Percentiles rank a stretch among this genome's conserved stretches.
Evolutionary conservation across 495 filamentous ascomycete genomes (phyloP).

Genomic region (Aspergillus hancockii): DNA sequence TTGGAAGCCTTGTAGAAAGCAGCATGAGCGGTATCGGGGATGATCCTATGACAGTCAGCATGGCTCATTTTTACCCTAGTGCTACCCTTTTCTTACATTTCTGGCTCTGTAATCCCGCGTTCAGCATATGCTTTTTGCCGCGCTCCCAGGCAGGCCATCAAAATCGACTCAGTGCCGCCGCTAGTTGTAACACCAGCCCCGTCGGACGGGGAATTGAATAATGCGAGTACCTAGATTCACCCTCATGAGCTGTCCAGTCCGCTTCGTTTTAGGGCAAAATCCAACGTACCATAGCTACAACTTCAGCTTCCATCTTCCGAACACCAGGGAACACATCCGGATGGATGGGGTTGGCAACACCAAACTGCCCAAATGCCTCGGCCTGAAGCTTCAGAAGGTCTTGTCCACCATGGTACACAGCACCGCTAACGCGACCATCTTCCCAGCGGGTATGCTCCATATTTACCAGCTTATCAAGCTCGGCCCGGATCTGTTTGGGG

Average conservation of each 20-base stretch:
- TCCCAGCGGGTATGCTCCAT: constrained; percentile 98
- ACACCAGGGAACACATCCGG: constrained; percentile 98
- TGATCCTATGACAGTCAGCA: constrained; percentile 62
- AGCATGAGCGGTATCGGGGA: constrained; percentile 91
- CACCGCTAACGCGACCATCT: constrained; percentile 89
- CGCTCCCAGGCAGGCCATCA: constrained; percentile 89
- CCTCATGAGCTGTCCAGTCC: constrained; percentile 1
- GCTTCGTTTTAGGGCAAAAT: neutral
- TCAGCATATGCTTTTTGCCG: constrained; percentile 85
- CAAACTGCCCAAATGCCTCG: constrained; percentile 90
- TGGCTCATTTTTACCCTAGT: constrained; percentile 1
- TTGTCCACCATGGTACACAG: constrained; percentile 93
- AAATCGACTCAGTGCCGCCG: constrained; percentile 92
- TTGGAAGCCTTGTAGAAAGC: constrained; percentile 93
- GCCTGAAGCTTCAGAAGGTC: constrained; percentile 82
- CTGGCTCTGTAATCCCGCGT: constrained; percentile 85
- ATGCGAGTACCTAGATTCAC: constrained; percentile 60
- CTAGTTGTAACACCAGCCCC: constrained; percentile 89
- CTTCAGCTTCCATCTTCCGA: constrained; percentile 98
- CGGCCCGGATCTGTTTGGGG: constrained; percentile 72
- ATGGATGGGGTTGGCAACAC: constrained; percentile 97
- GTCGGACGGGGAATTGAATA: constrained; percentile 87
- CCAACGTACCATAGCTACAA: constrained; percentile 82
- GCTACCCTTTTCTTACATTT: constrained; percentile 65
- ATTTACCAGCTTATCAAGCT: constrained; percentile 73